Conservation (phyloP, 1,284 basidiomycete species). For the Lentinus polychrous region DNA sequence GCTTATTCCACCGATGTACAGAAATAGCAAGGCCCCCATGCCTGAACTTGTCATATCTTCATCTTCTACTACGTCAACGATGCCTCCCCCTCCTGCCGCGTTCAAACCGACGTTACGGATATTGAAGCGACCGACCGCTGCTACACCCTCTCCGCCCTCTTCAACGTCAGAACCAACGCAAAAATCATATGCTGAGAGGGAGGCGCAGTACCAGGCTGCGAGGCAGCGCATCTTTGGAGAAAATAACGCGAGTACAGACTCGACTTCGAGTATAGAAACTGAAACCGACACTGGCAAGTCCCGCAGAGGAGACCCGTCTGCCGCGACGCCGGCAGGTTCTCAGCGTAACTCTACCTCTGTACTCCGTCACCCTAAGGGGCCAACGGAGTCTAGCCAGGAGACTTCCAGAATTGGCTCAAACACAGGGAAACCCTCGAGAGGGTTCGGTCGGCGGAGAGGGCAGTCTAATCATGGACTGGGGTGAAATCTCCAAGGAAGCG, state of each 20-base stretch:
- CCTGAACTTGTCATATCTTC: slow-evolving; percentile 35
- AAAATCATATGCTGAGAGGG: slow-evolving; percentile 28
- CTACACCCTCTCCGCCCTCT: slow-evolving; percentile 12
- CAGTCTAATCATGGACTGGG: no score
- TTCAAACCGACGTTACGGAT: slow-evolving; percentile 31
- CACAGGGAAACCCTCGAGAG: no score
- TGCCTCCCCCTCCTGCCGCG: slow-evolving; percentile 28
- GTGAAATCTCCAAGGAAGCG: no score
- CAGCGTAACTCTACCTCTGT: background rate
- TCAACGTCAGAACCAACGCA: slow-evolving; percentile 12
- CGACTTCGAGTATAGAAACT: no score
- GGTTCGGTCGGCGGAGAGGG: no score
- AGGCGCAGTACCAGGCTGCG: slow-evolving; percentile 32
- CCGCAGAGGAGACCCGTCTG: background rate
- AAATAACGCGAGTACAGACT: background rate
- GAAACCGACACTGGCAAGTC: background rate
- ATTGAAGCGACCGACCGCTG: slow-evolving; percentile 27
- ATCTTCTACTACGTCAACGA: slow-evolving; percentile 17
- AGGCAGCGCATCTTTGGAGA: slow-evolving; percentile 31
- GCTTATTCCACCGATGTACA: slow-evolving; percentile 13
- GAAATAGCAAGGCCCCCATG: slow-evolving; percentile 40
- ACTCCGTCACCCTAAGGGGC: no score
- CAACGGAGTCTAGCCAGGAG: no score
- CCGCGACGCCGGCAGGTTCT: background rate
- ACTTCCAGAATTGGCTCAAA: background rate